phyloP scores from a whole-genome alignment of 116 monocot species.

The Iris pallida region DNA sequence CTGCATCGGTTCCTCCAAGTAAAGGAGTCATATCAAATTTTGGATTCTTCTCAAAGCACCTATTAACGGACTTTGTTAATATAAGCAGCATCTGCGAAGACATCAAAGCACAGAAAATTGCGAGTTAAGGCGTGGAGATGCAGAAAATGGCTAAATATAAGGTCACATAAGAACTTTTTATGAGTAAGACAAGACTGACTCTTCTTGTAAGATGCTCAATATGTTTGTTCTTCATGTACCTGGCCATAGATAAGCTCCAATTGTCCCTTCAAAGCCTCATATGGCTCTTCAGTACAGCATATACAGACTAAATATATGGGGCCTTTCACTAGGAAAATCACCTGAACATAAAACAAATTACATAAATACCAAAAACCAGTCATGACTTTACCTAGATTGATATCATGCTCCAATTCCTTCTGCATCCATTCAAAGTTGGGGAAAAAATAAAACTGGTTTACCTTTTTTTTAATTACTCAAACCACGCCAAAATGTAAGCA shows the following conservation, averaged over 20 bases:
- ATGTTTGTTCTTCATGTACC: constrained; percentile 35
- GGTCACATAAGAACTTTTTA: neutral
- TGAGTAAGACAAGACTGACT: too few species aligned
- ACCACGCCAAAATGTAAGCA: too few species aligned
- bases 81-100: constrained; percentile 88
- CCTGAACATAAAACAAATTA: constrained; percentile 34
- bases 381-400: too few species aligned
- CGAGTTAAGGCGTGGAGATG: neutral
- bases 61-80: constrained; percentile 91
- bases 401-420: too few species aligned
- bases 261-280: constrained; percentile 80
- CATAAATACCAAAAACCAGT: constrained; percentile 3
- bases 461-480: too few species aligned
- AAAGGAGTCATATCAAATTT: constrained; percentile 98
- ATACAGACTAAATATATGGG: constrained; percentile 98
- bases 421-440: too few species aligned
- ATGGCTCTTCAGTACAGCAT: constrained; percentile 93
- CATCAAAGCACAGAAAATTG: neutral
- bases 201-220: neutral
- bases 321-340: constrained; percentile 98
- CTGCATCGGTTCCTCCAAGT: constrained; percentile 90
- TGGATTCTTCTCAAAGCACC: constrained; percentile 96
- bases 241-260: constrained; percentile 93
- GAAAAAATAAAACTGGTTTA: too few species aligned
- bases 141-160: neutral